These are phyloP conservation scores for Trametes versicolor DNA, from an alignment of 1,284 basidiomycete genomes.

Conservation along the genomic window DNA sequence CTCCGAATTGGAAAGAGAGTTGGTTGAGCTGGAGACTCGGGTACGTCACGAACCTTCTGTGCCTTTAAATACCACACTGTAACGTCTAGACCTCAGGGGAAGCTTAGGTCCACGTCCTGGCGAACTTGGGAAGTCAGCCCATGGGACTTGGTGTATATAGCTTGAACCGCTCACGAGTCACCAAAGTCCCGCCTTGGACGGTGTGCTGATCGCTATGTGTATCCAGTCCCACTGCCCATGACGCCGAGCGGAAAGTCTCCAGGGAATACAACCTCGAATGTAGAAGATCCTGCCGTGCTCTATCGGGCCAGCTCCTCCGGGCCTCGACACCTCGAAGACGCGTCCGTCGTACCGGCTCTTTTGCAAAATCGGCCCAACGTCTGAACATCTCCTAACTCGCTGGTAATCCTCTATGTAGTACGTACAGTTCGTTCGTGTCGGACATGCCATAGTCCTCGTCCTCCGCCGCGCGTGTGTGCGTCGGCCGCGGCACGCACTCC, in stretches of 20 bases:
- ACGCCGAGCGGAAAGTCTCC: conserved; percentile 19
- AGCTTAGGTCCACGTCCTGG: neutral
- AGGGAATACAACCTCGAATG: neutral
- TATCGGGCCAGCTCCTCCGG: conserved; percentile 6
- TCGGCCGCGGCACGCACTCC: conserved; percentile 1
- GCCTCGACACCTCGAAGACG: neutral
- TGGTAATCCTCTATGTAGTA: too few species aligned
- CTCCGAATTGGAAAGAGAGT: conserved; percentile 3
- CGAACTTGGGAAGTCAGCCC: conserved; percentile 2
- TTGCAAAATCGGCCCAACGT: too few species aligned
- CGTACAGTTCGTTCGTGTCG: too few species aligned
- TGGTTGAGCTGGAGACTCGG: neutral
- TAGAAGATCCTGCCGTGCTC: neutral
- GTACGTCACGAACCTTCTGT: conserved; percentile 1
- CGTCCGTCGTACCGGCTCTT: conserved; percentile 1
- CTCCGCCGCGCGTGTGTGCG: conserved; percentile 20
- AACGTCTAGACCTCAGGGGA: neutral
- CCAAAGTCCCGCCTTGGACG: neutral
- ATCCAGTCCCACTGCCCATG: neutral
- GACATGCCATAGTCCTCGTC: conserved; percentile 25
- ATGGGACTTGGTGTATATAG: conserved; percentile 1
- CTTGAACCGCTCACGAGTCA: neutral
- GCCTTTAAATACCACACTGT: neutral
- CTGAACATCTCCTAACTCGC: too few species aligned
- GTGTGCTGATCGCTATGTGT: conserved; percentile 3